Percentiles rank a stretch among this genome's conserved stretches.
phyloP scores from a whole-genome alignment of 768 basidiomycete genomes.

The Pleurotus platypus region DNA sequence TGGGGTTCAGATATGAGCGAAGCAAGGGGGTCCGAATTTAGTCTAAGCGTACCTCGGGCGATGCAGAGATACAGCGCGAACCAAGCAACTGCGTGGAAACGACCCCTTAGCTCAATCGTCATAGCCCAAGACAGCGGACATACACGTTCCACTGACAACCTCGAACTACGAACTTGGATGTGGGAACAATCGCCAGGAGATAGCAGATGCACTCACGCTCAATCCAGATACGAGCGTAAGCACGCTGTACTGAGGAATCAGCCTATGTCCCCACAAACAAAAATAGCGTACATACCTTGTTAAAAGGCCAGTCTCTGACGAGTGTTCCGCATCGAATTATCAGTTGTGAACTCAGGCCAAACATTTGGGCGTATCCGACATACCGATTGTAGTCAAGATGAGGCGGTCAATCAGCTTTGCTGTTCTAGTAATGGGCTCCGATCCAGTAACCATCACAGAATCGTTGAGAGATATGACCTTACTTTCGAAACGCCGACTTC shows the following conservation, averaged over 20 bases:
- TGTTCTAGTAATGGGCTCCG: background rate
- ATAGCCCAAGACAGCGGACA: background rate
- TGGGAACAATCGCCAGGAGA: background rate
- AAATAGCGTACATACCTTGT: background rate
- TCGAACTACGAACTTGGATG: background rate
- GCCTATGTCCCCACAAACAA: background rate
- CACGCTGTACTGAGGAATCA: background rate
- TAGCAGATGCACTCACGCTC: background rate
- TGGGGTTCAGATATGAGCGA: background rate
- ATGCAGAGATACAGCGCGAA: background rate
- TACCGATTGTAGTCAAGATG: background rate
- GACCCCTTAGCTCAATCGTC: background rate
- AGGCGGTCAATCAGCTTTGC: constrained; percentile 7
- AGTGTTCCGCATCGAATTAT: background rate
- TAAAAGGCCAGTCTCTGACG: background rate
- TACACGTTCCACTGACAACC: background rate
- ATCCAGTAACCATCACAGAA: too few species aligned
- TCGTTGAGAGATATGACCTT: background rate
- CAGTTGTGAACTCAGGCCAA: too few species aligned
- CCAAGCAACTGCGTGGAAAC: background rate
- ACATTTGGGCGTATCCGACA: background rate
- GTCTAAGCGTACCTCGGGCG: background rate
- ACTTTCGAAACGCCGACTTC: constrained; percentile 13
- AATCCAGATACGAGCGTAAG: background rate
- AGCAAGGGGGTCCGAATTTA: background rate